Conservation (phyloP, 2,329 filamentous ascomycete genomes). For the Intubia oerlemansii region DNA sequence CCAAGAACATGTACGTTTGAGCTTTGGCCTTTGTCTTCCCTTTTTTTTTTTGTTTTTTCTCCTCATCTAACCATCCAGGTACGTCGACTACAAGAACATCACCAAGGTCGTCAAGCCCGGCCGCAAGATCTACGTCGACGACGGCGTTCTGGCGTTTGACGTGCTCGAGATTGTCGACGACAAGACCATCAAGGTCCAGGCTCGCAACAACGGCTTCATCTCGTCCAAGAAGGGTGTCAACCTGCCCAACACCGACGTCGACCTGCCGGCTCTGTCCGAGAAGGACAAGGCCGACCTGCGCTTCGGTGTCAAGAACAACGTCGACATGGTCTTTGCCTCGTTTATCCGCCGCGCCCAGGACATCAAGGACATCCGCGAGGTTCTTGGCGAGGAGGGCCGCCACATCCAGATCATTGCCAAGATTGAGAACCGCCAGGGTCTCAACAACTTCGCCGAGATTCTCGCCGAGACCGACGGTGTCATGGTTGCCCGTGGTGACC, state of each 20-base stretch:
- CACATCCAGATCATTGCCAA: slow-evolving; percentile 99
- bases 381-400: slow-evolving; percentile 79
- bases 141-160: slow-evolving; percentile 92
- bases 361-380: slow-evolving; percentile 76
- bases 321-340: slow-evolving; percentile 98
- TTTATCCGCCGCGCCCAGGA: slow-evolving; percentile 93
- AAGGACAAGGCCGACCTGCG: slow-evolving; percentile 89
- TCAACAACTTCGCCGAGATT: slow-evolving; percentile 99
- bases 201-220: slow-evolving; percentile 96
- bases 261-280: slow-evolving; percentile 89
- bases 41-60: slow-evolving; percentile 4
- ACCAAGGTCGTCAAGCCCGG: slow-evolving; percentile 88
- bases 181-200: slow-evolving; percentile 67
- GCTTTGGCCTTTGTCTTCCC: no score
- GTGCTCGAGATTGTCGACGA: slow-evolving; percentile 75
- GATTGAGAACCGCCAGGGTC: slow-evolving; percentile 98
- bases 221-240: slow-evolving; percentile 99
- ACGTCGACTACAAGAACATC: slow-evolving; percentile 99
- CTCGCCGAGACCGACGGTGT: slow-evolving; percentile 91
- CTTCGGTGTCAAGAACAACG: slow-evolving; percentile 95
- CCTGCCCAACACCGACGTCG: slow-evolving; percentile 94
- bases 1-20: slow-evolving; percentile 67
- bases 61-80: slow-evolving; percentile 28
- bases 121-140: slow-evolving; percentile 91
- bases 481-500: slow-evolving; percentile 97